A percentile compares a stretch with the other conserved stretches of the same genome.
These are phyloP conservation scores for Paralagenidium karlingii DNA, from an alignment of 352 stramenopile species.

Conservation along the genomic window DNA sequence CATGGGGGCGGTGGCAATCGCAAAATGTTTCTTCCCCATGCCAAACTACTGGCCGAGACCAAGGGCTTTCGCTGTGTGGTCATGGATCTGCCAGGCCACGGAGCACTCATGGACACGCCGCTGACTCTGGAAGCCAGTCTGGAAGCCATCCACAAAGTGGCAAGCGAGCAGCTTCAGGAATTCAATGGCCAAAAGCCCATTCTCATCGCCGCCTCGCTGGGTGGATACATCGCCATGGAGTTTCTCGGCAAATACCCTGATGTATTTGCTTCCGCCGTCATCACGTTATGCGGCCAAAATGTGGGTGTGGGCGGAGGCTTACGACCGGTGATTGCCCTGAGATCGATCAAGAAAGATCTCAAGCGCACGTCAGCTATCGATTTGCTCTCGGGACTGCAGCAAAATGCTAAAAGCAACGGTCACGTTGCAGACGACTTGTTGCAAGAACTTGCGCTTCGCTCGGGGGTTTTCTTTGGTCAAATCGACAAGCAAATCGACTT, in stretches of 20 bases:
- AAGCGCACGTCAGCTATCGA: too few species aligned
- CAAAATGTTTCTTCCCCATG: background rate
- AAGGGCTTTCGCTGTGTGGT: conserved; percentile 1
- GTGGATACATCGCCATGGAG: conserved; percentile 2
- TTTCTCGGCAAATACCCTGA: background rate
- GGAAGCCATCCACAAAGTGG: background rate
- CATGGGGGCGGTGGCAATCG: conserved; percentile 1
- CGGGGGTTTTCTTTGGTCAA: too few species aligned
- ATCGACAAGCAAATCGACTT: conserved; percentile 5
- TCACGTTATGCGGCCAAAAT: conserved; percentile 1
- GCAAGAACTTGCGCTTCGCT: too few species aligned
- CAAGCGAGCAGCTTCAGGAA: background rate
- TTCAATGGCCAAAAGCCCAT: background rate
- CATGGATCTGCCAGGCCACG: conserved; percentile 1
- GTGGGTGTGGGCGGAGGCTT: background rate
- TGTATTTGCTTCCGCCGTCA: background rate
- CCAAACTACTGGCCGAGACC: background rate
- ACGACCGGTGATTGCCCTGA: too few species aligned
- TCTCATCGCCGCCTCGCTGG: background rate
- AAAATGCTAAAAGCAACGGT: too few species aligned
- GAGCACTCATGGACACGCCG: background rate
- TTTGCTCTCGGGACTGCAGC: too few species aligned
- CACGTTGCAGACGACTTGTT: too few species aligned
- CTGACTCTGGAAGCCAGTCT: background rate
- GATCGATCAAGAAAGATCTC: too few species aligned